phyloP scores from a whole-genome alignment of 2,329 filamentous ascomycete species.

The Rasamsonia emersonii region DNA sequence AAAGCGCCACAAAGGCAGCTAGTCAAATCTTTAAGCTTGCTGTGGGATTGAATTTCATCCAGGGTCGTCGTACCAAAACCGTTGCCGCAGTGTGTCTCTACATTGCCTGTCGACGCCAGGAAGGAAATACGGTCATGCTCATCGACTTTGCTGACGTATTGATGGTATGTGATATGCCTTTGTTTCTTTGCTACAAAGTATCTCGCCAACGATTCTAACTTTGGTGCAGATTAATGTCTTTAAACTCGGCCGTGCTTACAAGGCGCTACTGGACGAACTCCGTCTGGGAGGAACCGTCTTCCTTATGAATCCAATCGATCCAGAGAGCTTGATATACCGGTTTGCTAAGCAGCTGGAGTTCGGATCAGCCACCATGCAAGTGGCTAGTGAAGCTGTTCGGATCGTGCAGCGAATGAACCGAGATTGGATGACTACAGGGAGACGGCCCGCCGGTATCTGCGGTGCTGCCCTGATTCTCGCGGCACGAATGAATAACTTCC shows the following conservation, averaged over 20 bases:
- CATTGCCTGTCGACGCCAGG: slow-evolving; percentile 70
- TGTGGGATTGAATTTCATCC: slow-evolving; percentile 66
- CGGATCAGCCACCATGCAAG: slow-evolving; percentile 66
- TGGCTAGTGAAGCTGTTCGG: slow-evolving; percentile 78
- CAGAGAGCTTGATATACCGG: slow-evolving; percentile 83
- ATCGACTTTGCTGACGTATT: slow-evolving; percentile 88
- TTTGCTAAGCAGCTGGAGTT: slow-evolving; percentile 93
- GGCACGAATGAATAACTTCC: slow-evolving; percentile 96
- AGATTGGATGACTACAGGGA: slow-evolving; percentile 95
- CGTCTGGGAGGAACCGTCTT: slow-evolving; percentile 49
- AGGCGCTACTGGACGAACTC: slow-evolving; percentile 61
- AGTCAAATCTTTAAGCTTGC: slow-evolving; percentile 70
- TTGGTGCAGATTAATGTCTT: slow-evolving; percentile 71
- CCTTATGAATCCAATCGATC: slow-evolving; percentile 66
- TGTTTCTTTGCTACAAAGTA: background rate
- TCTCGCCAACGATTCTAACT: slow-evolving; percentile 13
- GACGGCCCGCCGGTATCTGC: slow-evolving; percentile 86
- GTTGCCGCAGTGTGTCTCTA: slow-evolving; percentile 91
- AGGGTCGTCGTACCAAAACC: slow-evolving; percentile 74
- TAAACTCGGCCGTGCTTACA: slow-evolving; percentile 82
- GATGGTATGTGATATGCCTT: slow-evolving; percentile 30
- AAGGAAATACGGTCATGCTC: slow-evolving; percentile 77
- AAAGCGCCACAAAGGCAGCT: slow-evolving; percentile 56
- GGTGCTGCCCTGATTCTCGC: slow-evolving; percentile 91
- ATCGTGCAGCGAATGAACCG: slow-evolving; percentile 88